A percentile compares a stretch with the other conserved stretches of the same genome.
Conservation (phyloP, 2,329 filamentous ascomycete species). For the Bipolaris sorokiniana region DNA sequence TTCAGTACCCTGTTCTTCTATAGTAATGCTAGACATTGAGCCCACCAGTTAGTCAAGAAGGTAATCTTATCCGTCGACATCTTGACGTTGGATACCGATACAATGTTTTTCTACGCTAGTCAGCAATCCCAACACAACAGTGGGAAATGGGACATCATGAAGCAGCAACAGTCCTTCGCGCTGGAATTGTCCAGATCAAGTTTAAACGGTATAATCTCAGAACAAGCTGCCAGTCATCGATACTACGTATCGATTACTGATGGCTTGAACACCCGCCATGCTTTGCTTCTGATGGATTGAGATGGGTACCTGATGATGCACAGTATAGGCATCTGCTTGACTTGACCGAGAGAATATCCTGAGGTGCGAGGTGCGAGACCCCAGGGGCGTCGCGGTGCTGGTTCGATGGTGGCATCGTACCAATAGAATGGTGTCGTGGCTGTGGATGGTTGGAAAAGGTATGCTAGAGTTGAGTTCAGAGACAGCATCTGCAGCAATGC, state of each 20-base stretch:
- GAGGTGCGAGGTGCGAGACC: slow-evolving; percentile 7
- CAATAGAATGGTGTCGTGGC: neutral
- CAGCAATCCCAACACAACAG: slow-evolving; percentile 31
- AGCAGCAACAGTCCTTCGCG: slow-evolving; percentile 82
- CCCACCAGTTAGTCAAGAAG: slow-evolving; percentile 82
- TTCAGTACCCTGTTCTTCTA: neutral
- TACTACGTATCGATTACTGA: neutral
- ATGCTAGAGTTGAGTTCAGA: neutral
- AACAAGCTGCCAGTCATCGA: slow-evolving; percentile 13
- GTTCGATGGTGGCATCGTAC: slow-evolving; percentile 23
- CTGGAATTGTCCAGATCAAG: slow-evolving; percentile 89
- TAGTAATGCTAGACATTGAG: slow-evolving; percentile 1
- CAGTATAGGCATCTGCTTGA: slow-evolving; percentile 12
- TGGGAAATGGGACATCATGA: slow-evolving; percentile 51
- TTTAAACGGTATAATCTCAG: slow-evolving; percentile 68
- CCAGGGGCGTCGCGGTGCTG: slow-evolving; percentile 10
- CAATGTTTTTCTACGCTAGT: slow-evolving; percentile 25
- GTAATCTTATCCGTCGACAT: slow-evolving; percentile 88
- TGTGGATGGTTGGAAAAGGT: neutral
- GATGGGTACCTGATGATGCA: slow-evolving; percentile 27
- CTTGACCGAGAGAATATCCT: slow-evolving; percentile 17
- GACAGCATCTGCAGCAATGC: slow-evolving; percentile 2
- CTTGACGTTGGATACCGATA: slow-evolving; percentile 56
- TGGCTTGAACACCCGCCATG: slow-evolving; percentile 30
- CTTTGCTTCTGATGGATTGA: slow-evolving; percentile 29